These are phyloP conservation scores for Odontarrhena argentea DNA, from an alignment of 345 rosid genomes.

Conservation along the genomic window DNA sequence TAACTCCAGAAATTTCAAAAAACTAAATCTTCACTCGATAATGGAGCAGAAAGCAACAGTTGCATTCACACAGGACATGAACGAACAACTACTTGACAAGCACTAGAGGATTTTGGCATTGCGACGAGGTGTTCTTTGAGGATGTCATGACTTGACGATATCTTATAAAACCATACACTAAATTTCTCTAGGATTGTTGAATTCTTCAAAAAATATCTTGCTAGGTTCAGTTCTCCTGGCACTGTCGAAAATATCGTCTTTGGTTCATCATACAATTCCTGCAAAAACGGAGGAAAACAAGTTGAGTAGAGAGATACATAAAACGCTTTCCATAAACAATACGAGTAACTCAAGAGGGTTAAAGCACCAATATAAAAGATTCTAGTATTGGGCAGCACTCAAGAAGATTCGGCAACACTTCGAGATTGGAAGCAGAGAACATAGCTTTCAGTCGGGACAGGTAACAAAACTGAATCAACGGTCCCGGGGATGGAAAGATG, in stretches of 20 bases:
- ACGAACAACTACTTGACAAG: neutral
- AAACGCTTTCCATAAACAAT: neutral
- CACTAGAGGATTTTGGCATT: neutral
- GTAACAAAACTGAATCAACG: neutral
- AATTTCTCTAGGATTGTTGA: constrained; percentile 19
- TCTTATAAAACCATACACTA: neutral
- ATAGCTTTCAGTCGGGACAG: neutral
- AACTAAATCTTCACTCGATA: too few species aligned
- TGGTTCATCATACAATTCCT: neutral
- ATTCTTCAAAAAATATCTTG: constrained; percentile 12
- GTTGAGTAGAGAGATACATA: neutral
- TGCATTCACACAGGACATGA: neutral
- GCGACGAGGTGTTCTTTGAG: constrained; percentile 60
- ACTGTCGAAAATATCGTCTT: neutral
- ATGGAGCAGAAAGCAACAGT: too few species aligned
- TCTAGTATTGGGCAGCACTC: constrained; percentile 21
- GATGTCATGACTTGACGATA: constrained; percentile 65
- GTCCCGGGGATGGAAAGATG: neutral
- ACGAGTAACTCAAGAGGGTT: neutral
- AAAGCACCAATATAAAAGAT: constrained; percentile 13
- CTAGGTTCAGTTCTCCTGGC: constrained; percentile 8
- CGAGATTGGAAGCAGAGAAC: neutral
- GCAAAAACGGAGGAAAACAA: neutral
- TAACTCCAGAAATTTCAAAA: too few species aligned
- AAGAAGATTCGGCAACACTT: constrained; percentile 11